phyloP scores from a whole-genome alignment of 2,329 filamentous ascomycete species.

The Diplocarpon rosae region DNA sequence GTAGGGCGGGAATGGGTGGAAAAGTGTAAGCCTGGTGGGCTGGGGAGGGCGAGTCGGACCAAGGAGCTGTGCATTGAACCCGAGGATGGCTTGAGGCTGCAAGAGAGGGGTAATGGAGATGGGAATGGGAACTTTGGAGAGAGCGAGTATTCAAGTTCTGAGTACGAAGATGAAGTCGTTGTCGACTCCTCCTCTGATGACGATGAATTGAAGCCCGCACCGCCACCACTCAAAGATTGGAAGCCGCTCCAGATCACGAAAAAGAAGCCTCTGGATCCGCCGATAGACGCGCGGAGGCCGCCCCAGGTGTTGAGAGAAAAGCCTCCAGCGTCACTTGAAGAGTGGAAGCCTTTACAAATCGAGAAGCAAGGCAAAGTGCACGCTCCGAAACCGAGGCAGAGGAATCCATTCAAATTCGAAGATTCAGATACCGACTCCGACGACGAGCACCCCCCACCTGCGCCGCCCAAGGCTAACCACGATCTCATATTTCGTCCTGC shows the following conservation, averaged over 20 bases:
- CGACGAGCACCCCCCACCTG: neutral
- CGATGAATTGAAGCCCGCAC: slow-evolving; percentile 9
- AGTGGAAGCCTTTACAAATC: slow-evolving; percentile 1
- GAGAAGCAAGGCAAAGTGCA: neutral
- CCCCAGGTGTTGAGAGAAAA: no score
- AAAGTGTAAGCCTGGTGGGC: slow-evolving; percentile 1
- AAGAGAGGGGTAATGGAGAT: no score
- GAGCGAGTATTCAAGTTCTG: neutral
- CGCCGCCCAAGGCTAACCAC: neutral
- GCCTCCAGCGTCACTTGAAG: slow-evolving; percentile 11
- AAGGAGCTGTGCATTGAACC: neutral
- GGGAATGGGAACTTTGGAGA: neutral
- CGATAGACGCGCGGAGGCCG: no score
- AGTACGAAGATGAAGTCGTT: slow-evolving; percentile 10
- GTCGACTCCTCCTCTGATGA: neutral
- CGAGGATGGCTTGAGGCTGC: neutral
- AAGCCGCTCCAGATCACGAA: neutral
- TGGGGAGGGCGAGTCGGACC: neutral
- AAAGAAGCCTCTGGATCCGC: no score
- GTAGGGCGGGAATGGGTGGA: neutral
- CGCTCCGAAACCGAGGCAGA: no score
- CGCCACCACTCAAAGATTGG: slow-evolving; percentile 11
- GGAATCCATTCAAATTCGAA: neutral
- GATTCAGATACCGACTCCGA: neutral
- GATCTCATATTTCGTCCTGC: neutral